A percentile compares a stretch with the other conserved stretches of the same genome.
phyloP scores from a whole-genome alignment of 2,329 filamentous ascomycete species.

The Sporothrix euskadiensis region DNA sequence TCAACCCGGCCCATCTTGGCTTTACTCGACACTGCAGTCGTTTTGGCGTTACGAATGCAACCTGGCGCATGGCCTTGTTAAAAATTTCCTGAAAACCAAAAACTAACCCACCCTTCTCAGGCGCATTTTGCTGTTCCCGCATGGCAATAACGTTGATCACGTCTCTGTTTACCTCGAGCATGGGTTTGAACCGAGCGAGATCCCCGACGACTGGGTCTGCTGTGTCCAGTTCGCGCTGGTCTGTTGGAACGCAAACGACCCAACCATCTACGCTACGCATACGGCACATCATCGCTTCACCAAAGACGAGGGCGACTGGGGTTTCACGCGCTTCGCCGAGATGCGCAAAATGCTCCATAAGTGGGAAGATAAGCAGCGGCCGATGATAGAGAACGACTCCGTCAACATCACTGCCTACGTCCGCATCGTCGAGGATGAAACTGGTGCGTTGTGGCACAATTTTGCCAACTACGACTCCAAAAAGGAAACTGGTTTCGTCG shows the following conservation, averaged over 20 bases:
- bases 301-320: slow-evolving; percentile 95
- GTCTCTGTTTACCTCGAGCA: slow-evolving; percentile 97
- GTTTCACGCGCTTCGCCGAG: slow-evolving; percentile 95
- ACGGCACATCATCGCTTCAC: slow-evolving; percentile 94
- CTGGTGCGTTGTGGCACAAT: slow-evolving; percentile 86
- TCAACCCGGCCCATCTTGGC: slow-evolving; percentile 28
- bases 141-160: slow-evolving; percentile 90
- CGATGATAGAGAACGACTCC: slow-evolving; percentile 73
- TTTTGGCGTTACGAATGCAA: background rate
- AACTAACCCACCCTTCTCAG: slow-evolving; percentile 45
- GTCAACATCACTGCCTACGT: slow-evolving; percentile 83
- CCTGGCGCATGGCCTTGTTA: too few relatives aligned
- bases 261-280: slow-evolving; percentile 78
- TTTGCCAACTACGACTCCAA: slow-evolving; percentile 98
- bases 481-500: slow-evolving; percentile 96
- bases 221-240: slow-evolving; percentile 95
- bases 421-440: slow-evolving; percentile 80
- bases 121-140: slow-evolving; percentile 94
- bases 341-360: slow-evolving; percentile 79
- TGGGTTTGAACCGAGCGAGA: slow-evolving; percentile 71
- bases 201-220: slow-evolving; percentile 92
- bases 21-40: background rate
- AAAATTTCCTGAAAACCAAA: too few relatives aligned
- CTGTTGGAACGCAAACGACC: slow-evolving; percentile 90
- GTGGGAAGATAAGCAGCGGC: slow-evolving; percentile 65